Evolutionary conservation across 306 rosid species (phyloP).

Genomic region (Begonia fuchsioides): DNA sequence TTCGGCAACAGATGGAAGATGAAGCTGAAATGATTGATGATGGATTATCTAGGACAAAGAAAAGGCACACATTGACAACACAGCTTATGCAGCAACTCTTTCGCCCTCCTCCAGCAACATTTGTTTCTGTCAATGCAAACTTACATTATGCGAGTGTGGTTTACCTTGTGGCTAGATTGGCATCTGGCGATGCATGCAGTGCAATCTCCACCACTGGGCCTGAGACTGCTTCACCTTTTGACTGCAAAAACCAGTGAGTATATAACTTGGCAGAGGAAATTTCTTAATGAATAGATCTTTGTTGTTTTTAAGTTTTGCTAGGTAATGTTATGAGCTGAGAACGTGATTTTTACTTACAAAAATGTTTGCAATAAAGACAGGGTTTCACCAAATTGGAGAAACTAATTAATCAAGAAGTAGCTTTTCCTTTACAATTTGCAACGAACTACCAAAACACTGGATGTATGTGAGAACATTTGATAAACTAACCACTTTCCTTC

Average conservation of each 20-base stretch:
- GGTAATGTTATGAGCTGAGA: too few relatives aligned
- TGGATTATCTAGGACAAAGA: slow-evolving; percentile 36
- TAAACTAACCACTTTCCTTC: too few relatives aligned
- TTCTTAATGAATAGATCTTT: too few relatives aligned
- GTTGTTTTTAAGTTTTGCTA: too few relatives aligned
- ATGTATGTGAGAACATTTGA: too few relatives aligned
- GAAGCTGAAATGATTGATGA: slow-evolving; percentile 53
- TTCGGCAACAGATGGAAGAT: slow-evolving; percentile 50
- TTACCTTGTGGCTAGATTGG: slow-evolving; percentile 50
- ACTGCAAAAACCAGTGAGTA: slow-evolving; percentile 48
- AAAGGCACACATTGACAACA: slow-evolving; percentile 64
- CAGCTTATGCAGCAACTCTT: slow-evolving; percentile 86
- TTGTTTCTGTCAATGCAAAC: slow-evolving; percentile 55
- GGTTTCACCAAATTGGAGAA: too few relatives aligned
- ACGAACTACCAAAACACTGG: too few relatives aligned
- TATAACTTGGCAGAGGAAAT: not conserved
- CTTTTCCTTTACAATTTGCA: too few relatives aligned
- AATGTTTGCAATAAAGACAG: too few relatives aligned
- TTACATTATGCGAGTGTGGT: slow-evolving; percentile 45
- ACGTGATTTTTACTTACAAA: too few relatives aligned
- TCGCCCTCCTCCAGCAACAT: slow-evolving; percentile 42
- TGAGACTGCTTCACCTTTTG: slow-evolving; percentile 19
- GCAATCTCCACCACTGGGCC: slow-evolving; percentile 35
- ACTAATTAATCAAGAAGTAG: too few relatives aligned
- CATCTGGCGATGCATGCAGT: slow-evolving; percentile 69